Evolutionary conservation across 257 asterid genomes (phyloP).

Genomic region (Eucommia ulmoides): DNA sequence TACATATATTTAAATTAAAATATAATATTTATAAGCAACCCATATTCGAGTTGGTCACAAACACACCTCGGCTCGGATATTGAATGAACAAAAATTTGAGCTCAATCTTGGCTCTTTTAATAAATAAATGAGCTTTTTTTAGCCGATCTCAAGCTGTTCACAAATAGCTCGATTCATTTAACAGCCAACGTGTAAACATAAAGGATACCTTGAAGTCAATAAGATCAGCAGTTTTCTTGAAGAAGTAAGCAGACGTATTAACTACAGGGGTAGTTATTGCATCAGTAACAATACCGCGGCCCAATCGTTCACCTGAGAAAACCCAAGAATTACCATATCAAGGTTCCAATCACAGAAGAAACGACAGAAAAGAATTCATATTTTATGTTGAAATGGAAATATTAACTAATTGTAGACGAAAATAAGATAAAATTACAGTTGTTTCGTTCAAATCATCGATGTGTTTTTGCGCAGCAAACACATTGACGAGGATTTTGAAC

Average conservation of each 20-base stretch:
- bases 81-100: no score
- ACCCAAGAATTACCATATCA: slow-evolving; percentile 8
- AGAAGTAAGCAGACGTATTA: slow-evolving; percentile 87
- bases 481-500: not conserved
- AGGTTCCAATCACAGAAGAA: no score
- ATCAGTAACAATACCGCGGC: slow-evolving; percentile 71
- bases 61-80: no score
- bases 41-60: no score
- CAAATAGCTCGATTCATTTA: no score
- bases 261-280: slow-evolving; percentile 86
- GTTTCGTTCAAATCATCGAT: not conserved
- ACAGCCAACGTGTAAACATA: no score
- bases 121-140: no score
- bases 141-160: no score
- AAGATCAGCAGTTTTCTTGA: slow-evolving; percentile 74
- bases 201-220: slow-evolving; percentile 74
- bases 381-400: not conserved
- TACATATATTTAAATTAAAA: no score
- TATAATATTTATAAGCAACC: no score
- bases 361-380: no score
- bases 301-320: slow-evolving; percentile 76
- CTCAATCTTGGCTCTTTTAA: no score
- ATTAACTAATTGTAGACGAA: not conserved
- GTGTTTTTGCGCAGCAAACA: not conserved
- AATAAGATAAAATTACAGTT: not conserved